Evolutionary conservation across 2,329 filamentous ascomycete genomes (phyloP).

Genomic region (Fusarium sambucinum): DNA sequence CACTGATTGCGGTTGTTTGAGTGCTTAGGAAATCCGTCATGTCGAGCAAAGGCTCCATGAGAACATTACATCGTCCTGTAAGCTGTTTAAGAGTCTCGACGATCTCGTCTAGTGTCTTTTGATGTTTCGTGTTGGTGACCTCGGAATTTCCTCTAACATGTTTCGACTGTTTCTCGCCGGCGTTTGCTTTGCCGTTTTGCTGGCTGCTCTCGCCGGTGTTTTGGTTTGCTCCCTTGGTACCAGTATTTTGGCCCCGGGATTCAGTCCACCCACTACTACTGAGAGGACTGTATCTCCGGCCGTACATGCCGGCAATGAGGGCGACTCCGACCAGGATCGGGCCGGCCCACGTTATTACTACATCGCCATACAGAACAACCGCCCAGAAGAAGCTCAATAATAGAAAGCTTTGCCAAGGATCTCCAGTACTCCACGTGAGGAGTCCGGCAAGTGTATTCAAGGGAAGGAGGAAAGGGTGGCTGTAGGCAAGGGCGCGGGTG

Average conservation of each 20-base stretch:
- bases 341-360: constrained; percentile 82
- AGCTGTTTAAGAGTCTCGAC: constrained; percentile 93
- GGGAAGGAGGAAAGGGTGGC: constrained; percentile 91
- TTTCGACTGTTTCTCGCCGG: constrained; percentile 49
- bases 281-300: constrained; percentile 86
- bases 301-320: constrained; percentile 93
- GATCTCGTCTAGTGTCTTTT: constrained; percentile 97
- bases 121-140: constrained; percentile 76
- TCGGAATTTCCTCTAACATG: constrained; percentile 67
- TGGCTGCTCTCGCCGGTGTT: constrained; percentile 38
- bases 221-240: constrained; percentile 34
- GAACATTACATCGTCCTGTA: constrained; percentile 89
- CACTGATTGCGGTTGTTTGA: constrained; percentile 88
- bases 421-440: constrained; percentile 91
- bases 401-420: constrained; percentile 97
- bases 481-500: constrained; percentile 93
- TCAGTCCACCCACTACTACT: constrained; percentile 83
- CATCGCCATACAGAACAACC: constrained; percentile 85
- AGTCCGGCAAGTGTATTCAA: constrained; percentile 88
- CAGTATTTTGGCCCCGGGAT: constrained; percentile 53
- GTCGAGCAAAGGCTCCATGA: constrained; percentile 88
- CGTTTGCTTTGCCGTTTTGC: constrained; percentile 44
- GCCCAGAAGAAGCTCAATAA: constrained; percentile 89
- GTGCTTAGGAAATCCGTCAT: constrained; percentile 95
- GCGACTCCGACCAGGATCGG: constrained; percentile 83